Evolutionary conservation across 257 asterid genomes (phyloP), one percentile per base, ranked within the genome.

Genomic region (Ophiorrhiza pumila): DNA sequence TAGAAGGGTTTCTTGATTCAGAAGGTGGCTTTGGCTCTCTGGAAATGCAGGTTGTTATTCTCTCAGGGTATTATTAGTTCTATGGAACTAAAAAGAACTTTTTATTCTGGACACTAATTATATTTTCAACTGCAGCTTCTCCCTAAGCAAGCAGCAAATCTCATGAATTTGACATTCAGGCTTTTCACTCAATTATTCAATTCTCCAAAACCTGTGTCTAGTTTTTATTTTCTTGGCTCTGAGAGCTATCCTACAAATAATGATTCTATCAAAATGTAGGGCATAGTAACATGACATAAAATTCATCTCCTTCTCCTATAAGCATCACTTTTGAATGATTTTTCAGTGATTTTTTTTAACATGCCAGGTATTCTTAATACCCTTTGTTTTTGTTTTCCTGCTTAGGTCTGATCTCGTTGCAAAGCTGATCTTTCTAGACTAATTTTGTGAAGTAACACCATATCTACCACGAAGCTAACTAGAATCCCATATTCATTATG

Each of bases 1-100:
- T 92, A 79, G 99, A 95, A 85, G 99, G 99, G 72, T 85, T 95
- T 75, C 99, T 95, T 3, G 97, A 95, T 82, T 95, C 99, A 2
- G 99, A 92, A 80, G 99, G 98, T 77, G 99, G 99, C 79, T 95
- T 95, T 84, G 98, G 99, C 68, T 89, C 98, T 60, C 84, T 95
- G 76, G 99, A 95, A 86, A 89, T 85, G 90, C 98, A 92, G 99
- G 99, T 94, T 79, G 35, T 74, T 74, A 73, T 77, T 77, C 76
- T 56, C 65, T 78, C 84, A 61, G 80, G 78, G 52, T 69, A 65
- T 80, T 79, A 68, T 68, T 57, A 41, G 66, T 75, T 11, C 25
- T 35, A 13, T 64, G 73, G 61, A 69, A 66, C 6, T 69, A 37
- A 77, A n/a, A 68, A 69, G 69, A 71, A 67, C 65, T 53, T 69